A percentile compares a stretch with the other conserved stretches of the same genome.
Conservation (phyloP, 2,329 filamentous ascomycete genomes). For the Fusarium sp. region DNA sequence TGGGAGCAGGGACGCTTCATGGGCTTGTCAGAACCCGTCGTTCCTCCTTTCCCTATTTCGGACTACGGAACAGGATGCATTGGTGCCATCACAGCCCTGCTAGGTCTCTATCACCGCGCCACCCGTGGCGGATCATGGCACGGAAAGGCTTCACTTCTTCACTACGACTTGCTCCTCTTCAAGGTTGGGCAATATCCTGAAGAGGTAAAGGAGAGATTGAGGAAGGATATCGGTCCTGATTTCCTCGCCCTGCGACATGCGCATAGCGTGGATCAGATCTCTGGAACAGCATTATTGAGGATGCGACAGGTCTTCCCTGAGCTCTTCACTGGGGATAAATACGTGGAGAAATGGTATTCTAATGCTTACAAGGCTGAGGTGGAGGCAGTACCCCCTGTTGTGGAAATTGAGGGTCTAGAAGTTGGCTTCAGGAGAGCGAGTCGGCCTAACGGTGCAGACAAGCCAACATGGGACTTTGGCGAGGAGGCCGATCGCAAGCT, state of each 20-base stretch:
- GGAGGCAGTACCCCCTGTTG: slow-evolving; percentile 55
- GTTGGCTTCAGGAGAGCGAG: slow-evolving; percentile 55
- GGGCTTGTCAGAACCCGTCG: slow-evolving; percentile 69
- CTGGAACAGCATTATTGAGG: slow-evolving; percentile 64
- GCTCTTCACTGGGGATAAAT: slow-evolving; percentile 13
- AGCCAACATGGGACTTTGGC: slow-evolving; percentile 62
- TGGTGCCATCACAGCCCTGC: slow-evolving; percentile 73
- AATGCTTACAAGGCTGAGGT: slow-evolving; percentile 44
- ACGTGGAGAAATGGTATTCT: slow-evolving; percentile 37
- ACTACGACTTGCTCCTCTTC: slow-evolving; percentile 75
- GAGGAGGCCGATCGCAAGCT: slow-evolving; percentile 18
- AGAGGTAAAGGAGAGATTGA: slow-evolving; percentile 61
- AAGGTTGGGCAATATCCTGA: slow-evolving; percentile 66
- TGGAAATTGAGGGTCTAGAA: slow-evolving; percentile 54
- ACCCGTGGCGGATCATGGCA: slow-evolving; percentile 72
- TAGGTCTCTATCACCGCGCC: slow-evolving; percentile 70
- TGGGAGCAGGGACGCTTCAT: slow-evolving; percentile 72
- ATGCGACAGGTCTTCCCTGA: slow-evolving; percentile 32
- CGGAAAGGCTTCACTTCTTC: slow-evolving; percentile 70
- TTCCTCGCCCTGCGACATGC: slow-evolving; percentile 68
- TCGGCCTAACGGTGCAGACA: slow-evolving; percentile 64
- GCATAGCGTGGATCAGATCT: slow-evolving; percentile 73
- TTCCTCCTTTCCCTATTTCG: slow-evolving; percentile 71
- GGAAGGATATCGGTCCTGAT: slow-evolving; percentile 57
- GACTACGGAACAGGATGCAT: slow-evolving; percentile 78